A percentile compares a stretch with the other conserved stretches of the same genome.
Conservation (phyloP, 2,329 filamentous ascomycete species). For the Gliomastix tumulicola region DNA sequence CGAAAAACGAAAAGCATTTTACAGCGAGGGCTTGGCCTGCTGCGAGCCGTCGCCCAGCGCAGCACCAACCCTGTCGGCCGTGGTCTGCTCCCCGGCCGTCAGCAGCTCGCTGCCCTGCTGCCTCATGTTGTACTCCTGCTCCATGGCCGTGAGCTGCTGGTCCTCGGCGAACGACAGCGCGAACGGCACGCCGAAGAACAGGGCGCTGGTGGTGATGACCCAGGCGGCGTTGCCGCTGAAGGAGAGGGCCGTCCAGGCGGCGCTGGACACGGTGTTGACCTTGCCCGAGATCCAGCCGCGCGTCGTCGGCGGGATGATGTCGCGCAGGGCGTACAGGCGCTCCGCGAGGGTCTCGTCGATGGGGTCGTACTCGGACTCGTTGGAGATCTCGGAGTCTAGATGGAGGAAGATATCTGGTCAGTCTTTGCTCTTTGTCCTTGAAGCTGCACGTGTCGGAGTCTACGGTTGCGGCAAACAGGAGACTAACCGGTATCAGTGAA, state of each 20-base stretch:
- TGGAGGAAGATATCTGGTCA: not conserved
- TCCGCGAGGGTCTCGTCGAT: constrained; percentile 54
- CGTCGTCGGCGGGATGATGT: constrained; percentile 68
- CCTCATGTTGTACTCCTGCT: constrained; percentile 94
- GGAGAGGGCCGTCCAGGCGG: constrained; percentile 47
- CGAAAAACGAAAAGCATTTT: too few species aligned
- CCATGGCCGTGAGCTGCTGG: constrained; percentile 95
- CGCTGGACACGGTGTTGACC: constrained; percentile 43
- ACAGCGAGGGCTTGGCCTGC: constrained; percentile 44
- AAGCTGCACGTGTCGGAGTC: too few species aligned
- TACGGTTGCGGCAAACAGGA: too few species aligned
- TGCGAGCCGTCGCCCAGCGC: constrained; percentile 32
- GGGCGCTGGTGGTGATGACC: constrained; percentile 82
- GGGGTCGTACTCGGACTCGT: constrained; percentile 65
- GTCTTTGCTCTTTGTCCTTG: too few species aligned
- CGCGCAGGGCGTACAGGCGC: constrained; percentile 64
- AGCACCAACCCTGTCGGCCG: constrained; percentile 41
- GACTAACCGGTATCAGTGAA: constrained; percentile 84
- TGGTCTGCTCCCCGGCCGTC: constrained; percentile 34
- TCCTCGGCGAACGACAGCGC: constrained; percentile 91
- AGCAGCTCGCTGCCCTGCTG: constrained; percentile 75
- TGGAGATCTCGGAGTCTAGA: constrained; percentile 76
- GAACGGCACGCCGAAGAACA: constrained; percentile 89
- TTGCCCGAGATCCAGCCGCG: constrained; percentile 61
- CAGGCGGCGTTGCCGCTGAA: constrained; percentile 84